Evolutionary conservation across 2,329 filamentous ascomycete species (phyloP), one percentile per base, ranked within the genome.

Genomic region (Immersiporthe knoxdaviesiana): DNA sequence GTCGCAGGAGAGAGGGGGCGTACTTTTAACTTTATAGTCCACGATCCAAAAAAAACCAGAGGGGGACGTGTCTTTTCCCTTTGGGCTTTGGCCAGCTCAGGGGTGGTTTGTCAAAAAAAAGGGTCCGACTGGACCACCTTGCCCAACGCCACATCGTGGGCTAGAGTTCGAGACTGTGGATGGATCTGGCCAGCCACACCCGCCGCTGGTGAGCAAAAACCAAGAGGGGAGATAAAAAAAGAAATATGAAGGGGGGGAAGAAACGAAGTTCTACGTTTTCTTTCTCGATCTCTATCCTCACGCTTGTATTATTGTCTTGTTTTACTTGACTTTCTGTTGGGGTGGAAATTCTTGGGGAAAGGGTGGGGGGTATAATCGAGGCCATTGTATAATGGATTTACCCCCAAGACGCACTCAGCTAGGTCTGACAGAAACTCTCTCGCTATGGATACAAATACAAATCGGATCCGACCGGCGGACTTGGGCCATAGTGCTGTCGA

Each of bases 61-160:
- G 27, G 18, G n/a, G n/a, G n/a, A n/a, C n/a, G 12, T 35, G 18
- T 30, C 35, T 8, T 8, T 8, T 8, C 35, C 35, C 35, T 8
- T 35, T 39, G 37, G 4, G 35, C 4, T 39, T 39, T 39, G 37
- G 37, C 37, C 18, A 37, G 30, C 30, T 24, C 56, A 37, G 56
- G 56, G 56, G 32, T 59, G n/a, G 32, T 32, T 59, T 47, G 32
- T 32, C 16, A 18, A 12, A 11, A n/a, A n/a, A n/a, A n/a, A n/a
- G n/a, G 18, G 44, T 7, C 35, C 54, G 66, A 68, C 66, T 64
- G 60, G 66, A 65, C 41, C 21, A 24, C 35, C 21, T 59, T 50
- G 30, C 66, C 60, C 50, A 65, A 30, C 66, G 61, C 52, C 27
- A 68, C 52, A 32, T n/a, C 12, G 35, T n/a, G 14, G 41, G 21